Evolutionary conservation across 352 stramenopile species (phyloP).

Genomic region (Pythium vanterpoolii): DNA sequence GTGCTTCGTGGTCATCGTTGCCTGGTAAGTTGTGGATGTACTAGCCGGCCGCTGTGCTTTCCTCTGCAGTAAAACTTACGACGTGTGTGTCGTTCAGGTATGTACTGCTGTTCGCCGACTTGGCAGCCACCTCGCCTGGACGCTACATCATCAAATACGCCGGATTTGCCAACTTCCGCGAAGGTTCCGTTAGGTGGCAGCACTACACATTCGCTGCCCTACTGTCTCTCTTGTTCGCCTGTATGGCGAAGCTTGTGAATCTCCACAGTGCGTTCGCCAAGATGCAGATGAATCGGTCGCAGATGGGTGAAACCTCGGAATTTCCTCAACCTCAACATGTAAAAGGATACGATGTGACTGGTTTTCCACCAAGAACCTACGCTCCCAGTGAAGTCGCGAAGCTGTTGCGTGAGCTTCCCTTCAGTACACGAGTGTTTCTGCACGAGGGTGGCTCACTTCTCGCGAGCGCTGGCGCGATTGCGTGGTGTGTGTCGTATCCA

Average conservation of each 20-base stretch:
- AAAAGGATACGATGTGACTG: background rate
- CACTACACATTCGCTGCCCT: slow-evolving; percentile 66
- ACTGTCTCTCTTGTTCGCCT: slow-evolving; percentile 60
- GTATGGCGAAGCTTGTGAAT: slow-evolving; percentile 61
- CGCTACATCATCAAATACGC: slow-evolving; percentile 46
- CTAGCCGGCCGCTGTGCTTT: background rate
- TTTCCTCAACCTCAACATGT: slow-evolving; percentile 2
- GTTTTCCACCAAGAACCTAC: background rate
- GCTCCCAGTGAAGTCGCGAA: slow-evolving; percentile 16
- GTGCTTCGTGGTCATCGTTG: slow-evolving; percentile 44
- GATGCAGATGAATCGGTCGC: background rate
- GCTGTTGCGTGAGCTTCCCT: slow-evolving; percentile 58
- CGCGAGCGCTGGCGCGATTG: slow-evolving; percentile 58
- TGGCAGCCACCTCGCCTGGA: slow-evolving; percentile 29
- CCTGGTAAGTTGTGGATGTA: slow-evolving; percentile 34
- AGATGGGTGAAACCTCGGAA: background rate
- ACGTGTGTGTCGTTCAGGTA: slow-evolving; percentile 34
- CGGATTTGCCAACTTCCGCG: slow-evolving; percentile 58
- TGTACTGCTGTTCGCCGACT: slow-evolving; percentile 41
- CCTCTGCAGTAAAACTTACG: background rate
- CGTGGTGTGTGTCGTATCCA: slow-evolving; percentile 81
- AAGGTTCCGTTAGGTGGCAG: slow-evolving; percentile 39
- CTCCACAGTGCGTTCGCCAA: slow-evolving; percentile 34
- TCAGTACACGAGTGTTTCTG: slow-evolving; percentile 62
- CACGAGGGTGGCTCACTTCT: slow-evolving; percentile 65